Conservation (phyloP, 2,329 filamentous ascomycete species). For the Shiraia sp. region DNA sequence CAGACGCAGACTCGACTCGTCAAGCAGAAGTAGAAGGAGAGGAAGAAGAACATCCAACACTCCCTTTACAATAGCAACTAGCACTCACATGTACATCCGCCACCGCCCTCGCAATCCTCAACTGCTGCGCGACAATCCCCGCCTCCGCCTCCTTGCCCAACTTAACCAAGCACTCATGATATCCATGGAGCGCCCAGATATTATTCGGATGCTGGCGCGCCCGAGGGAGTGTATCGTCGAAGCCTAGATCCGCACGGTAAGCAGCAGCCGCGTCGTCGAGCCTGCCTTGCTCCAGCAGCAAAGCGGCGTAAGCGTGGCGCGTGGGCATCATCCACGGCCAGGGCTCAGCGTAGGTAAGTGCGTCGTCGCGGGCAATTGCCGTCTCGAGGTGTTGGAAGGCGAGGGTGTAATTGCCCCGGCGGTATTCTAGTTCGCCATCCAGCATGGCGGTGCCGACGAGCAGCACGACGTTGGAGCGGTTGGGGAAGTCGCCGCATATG, state of each 20-base stretch:
- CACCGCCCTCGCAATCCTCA: constrained; percentile 57
- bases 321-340: constrained; percentile 82
- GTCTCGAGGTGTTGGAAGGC: constrained; percentile 64
- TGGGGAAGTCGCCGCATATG: constrained; percentile 66
- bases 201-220: constrained; percentile 71
- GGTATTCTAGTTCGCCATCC: constrained; percentile 74
- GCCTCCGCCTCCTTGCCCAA: constrained; percentile 57
- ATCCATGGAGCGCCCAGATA: constrained; percentile 75
- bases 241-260: constrained; percentile 48
- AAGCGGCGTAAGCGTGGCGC: constrained; percentile 70
- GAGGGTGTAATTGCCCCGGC: constrained; percentile 58
- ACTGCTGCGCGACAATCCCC: constrained; percentile 51
- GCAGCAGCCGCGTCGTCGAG: constrained; percentile 44
- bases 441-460: constrained; percentile 66
- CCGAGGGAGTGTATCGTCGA: constrained; percentile 60
- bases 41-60: constrained; percentile 6
- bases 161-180: constrained; percentile 68
- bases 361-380: constrained; percentile 64
- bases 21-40: not conserved
- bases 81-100: constrained; percentile 63
- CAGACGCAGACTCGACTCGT: not conserved
- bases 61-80: constrained; percentile 62
- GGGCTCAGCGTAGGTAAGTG: constrained; percentile 71
- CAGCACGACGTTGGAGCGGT: constrained; percentile 66
- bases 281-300: constrained; percentile 68